Conservation (phyloP, 305 asterid species). For the Fraxinus dipetala region DNA sequence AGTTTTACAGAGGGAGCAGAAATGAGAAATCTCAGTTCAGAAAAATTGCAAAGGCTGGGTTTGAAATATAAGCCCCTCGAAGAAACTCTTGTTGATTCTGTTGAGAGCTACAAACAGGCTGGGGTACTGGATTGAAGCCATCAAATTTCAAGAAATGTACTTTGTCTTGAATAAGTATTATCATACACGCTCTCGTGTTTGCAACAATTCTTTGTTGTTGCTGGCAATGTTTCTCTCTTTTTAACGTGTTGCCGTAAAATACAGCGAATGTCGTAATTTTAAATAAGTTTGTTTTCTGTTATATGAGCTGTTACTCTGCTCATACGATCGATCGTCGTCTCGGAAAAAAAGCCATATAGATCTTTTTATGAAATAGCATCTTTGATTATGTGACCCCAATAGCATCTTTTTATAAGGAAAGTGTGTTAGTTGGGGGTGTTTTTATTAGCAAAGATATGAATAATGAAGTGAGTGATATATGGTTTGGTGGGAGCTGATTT, state of each 20-base stretch:
- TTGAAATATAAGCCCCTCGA: constrained; percentile 58
- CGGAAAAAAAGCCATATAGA: background rate
- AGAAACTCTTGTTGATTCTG: constrained; percentile 60
- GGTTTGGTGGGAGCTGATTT: background rate
- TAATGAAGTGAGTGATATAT: background rate
- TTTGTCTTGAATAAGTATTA: background rate
- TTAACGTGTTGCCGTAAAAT: no score
- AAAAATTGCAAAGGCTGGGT: constrained; percentile 62
- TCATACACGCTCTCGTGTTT: background rate
- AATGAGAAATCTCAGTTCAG: constrained; percentile 32
- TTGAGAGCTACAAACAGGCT: constrained; percentile 54
- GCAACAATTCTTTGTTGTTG: background rate
- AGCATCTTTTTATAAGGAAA: background rate
- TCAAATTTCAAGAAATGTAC: background rate
- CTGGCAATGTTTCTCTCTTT: background rate
- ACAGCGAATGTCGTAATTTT: background rate
- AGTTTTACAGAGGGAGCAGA: constrained; percentile 48
- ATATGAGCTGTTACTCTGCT: background rate
- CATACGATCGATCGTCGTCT: background rate
- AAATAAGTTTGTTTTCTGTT: no score
- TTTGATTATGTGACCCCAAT: background rate
- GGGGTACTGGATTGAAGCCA: constrained; percentile 34
- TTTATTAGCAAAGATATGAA: background rate
- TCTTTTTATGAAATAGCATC: no score
- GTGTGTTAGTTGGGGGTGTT: background rate